Base-by-base conservation (phyloP, 2,329 filamentous ascomycete genomes). In the Talaromyces atroroseus region DNA sequence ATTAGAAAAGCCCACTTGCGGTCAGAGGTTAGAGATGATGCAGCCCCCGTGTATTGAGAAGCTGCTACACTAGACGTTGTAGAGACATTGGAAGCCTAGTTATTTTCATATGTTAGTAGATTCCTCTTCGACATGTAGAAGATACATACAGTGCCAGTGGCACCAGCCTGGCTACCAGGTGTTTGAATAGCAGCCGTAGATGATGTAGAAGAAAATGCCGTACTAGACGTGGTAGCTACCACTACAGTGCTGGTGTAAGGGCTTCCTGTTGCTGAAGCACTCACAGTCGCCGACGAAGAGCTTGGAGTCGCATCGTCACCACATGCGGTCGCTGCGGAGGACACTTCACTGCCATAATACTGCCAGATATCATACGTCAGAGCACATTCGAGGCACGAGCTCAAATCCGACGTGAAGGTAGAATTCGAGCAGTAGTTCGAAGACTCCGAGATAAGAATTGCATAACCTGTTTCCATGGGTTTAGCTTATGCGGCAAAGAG, bases 301-400 rank as follows among this genome's bases (percentile, higher is more conserved):
- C 53, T 56, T 5, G 53, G 53, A 14, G 53, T 56, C 8, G 46
- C 46, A 56, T 50, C 21, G 49, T 56, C 68, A 58, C 75, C 76
- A 8, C 62, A 68, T 14, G 57, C 54, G 16, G 68, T 59, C 12
- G 76, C 76, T 21, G 72, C 74, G 1, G 61, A 61, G 18, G 61
- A 59, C 20, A 80, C 71, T 10, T 68, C 65, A 18, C 61, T 56
- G 16, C 75, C 72, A 50, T 80, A 79, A 58, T 72, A 69, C 45
- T 70, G 61, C 76, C 76, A 79, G 61, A 79, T 76, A 29, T 77
- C 65, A 52, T 70, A 73, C 20, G 71, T 63, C 32, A 71, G 59
- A 44, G 76, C 76, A 57, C 77, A 80, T 48, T 74, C 64, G 26
- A 79, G 69, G 60, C 69, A 71, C 5, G 56, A 64, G 12, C 60